Percentiles rank a stretch among this genome's conserved stretches.
phyloP scores from a whole-genome alignment of 768 basidiomycete species.

The Serendipita sp. region DNA sequence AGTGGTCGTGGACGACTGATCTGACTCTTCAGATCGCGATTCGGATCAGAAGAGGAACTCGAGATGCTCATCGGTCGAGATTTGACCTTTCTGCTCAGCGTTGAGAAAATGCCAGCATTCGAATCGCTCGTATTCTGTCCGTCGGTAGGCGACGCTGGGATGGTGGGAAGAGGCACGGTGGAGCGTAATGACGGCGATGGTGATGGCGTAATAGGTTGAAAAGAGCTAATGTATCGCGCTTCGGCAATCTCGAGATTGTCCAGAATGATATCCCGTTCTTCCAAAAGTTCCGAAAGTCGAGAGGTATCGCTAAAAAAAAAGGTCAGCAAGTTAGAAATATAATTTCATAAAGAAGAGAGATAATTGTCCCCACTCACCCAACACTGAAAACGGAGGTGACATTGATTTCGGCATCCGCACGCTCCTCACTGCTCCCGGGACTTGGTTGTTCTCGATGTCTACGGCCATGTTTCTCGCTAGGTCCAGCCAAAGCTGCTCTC shows the following conservation, averaged over 20 bases:
- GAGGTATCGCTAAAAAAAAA: slow-evolving; percentile 43
- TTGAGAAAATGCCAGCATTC: neutral
- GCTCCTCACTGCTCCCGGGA: slow-evolving; percentile 19
- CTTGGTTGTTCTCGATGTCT: neutral
- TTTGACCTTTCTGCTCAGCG: neutral
- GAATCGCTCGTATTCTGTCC: slow-evolving; percentile 5
- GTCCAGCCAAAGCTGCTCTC: neutral
- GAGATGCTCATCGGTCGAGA: neutral
- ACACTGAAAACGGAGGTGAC: slow-evolving; percentile 61
- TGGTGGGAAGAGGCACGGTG: slow-evolving; percentile 24
- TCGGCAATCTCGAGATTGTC: slow-evolving; percentile 70
- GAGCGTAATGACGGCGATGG: slow-evolving; percentile 47
- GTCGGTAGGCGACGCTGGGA: slow-evolving; percentile 18
- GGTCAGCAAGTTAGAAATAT: neutral
- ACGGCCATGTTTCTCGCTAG: neutral
- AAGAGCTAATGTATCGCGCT: slow-evolving; percentile 60
- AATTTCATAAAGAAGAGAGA: slow-evolving; percentile 9
- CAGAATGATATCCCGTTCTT: slow-evolving; percentile 61
- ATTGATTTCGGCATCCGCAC: slow-evolving; percentile 41
- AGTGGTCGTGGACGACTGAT: slow-evolving; percentile 59
- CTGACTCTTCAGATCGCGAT: slow-evolving; percentile 20
- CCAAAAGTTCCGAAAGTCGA: slow-evolving; percentile 49
- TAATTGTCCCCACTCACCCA: slow-evolving; percentile 31
- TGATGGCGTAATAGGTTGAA: slow-evolving; percentile 55
- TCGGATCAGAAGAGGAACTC: neutral